Evolutionary conservation across 2,329 filamentous ascomycete genomes (phyloP).

Genomic region (Xylaria sp.): DNA sequence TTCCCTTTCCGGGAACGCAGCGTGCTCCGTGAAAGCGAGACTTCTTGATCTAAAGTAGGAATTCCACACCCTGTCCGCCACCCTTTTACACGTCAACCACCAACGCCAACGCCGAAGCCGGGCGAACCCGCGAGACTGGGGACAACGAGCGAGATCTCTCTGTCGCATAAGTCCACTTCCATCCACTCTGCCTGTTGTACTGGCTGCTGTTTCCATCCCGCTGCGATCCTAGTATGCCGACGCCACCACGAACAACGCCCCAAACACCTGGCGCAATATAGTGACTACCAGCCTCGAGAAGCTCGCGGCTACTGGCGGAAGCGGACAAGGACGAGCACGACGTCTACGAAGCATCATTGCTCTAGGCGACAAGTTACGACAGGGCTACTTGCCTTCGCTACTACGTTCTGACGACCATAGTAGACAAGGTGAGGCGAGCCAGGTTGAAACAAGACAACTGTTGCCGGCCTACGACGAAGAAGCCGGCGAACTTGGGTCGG

Average conservation of each 20-base stretch:
- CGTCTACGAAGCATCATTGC: neutral
- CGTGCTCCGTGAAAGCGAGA: slow-evolving; percentile 17
- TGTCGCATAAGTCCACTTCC: neutral
- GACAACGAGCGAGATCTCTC: neutral
- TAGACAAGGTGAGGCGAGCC: slow-evolving; percentile 3
- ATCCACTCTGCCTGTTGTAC: neutral
- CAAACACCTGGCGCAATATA: neutral
- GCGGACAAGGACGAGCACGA: neutral
- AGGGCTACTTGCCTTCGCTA: neutral
- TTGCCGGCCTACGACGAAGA: slow-evolving; percentile 8
- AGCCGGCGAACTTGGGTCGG: slow-evolving; percentile 3
- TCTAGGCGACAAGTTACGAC: neutral
- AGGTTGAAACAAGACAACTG: slow-evolving; percentile 8
- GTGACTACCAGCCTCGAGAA: neutral
- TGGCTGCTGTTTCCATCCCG: neutral
- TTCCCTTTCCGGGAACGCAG: slow-evolving; percentile 21
- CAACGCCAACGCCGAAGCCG: slow-evolving; percentile 6
- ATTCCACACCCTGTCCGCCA: slow-evolving; percentile 1
- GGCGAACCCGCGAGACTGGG: neutral
- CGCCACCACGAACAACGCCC: neutral
- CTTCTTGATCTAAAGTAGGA: neutral
- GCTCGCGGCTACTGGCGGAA: neutral
- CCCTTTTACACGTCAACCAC: neutral
- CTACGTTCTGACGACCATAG: neutral
- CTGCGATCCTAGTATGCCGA: neutral